Evolutionary conservation across 495 filamentous ascomycete genomes (phyloP).

Genomic region (Penicillium maclennaniae): DNA sequence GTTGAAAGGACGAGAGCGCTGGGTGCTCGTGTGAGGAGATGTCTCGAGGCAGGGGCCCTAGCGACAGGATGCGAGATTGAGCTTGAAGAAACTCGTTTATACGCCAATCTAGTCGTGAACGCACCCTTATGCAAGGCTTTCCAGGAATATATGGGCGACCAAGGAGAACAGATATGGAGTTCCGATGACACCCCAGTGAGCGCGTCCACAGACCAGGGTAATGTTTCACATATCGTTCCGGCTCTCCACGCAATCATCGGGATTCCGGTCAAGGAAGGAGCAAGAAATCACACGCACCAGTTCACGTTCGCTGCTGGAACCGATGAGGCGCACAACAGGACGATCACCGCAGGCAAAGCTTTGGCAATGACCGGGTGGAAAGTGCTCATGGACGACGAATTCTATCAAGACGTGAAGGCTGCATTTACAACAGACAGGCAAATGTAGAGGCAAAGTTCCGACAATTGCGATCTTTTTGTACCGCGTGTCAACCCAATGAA

Average conservation of each 20-base stretch:
- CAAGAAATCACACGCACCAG: constrained; percentile 1
- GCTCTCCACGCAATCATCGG: background rate
- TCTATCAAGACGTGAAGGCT: background rate
- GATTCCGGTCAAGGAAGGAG: background rate
- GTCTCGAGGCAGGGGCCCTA: constrained; percentile 45
- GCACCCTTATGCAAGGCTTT: background rate
- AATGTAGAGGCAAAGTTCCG: background rate
- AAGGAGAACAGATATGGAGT: background rate
- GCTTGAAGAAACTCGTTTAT: constrained; percentile 14
- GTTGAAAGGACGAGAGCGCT: constrained; percentile 12
- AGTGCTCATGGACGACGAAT: background rate
- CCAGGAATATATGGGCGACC: background rate
- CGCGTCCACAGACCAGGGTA: background rate
- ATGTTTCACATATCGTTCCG: background rate
- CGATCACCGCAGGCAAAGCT: background rate
- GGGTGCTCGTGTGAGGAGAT: constrained; percentile 37
- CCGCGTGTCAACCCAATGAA: too few relatives aligned
- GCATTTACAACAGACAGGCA: background rate
- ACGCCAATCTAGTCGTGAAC: background rate
- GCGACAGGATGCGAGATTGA: constrained; percentile 46
- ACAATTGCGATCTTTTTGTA: background rate
- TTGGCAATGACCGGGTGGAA: constrained; percentile 1
- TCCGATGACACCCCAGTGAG: background rate
- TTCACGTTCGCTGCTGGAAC: constrained; percentile 3
- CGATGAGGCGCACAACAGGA: background rate